These are phyloP conservation scores for Detonula confervacea DNA, from an alignment of 352 stramenopile species.

Conservation along the genomic window DNA sequence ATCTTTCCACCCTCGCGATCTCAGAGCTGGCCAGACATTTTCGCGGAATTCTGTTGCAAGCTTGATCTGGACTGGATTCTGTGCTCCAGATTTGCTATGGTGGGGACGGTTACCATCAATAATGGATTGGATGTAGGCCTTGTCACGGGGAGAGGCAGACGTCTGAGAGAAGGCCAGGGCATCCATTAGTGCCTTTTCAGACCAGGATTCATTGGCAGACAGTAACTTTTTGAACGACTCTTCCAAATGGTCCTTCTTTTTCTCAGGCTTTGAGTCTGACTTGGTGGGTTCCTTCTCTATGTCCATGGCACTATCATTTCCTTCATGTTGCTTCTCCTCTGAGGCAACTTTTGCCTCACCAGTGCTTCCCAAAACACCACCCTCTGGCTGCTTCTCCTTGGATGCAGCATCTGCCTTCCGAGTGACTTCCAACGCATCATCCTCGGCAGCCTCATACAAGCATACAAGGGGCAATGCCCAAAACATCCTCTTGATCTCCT, in stretches of 20 bases:
- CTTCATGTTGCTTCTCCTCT: too few species aligned
- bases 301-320: constrained; percentile 13
- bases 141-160: constrained; percentile 32
- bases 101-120: constrained; percentile 44
- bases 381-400: constrained; percentile 51
- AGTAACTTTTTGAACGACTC: constrained; percentile 55
- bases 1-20: constrained; percentile 79
- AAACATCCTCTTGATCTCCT: constrained; percentile 76
- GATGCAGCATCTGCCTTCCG: constrained; percentile 50
- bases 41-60: constrained; percentile 46
- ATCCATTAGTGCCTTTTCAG: constrained; percentile 36
- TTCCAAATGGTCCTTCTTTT: constrained; percentile 39
- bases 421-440: constrained; percentile 51
- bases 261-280: constrained; percentile 9
- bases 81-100: constrained; percentile 15
- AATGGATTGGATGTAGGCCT: constrained; percentile 44
- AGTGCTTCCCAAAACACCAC: constrained; percentile 38
- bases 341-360: too few species aligned
- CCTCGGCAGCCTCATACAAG: constrained; percentile 68
- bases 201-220: constrained; percentile 51
- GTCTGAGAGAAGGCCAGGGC: constrained; percentile 47
- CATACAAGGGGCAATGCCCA: constrained; percentile 71
- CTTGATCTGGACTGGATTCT: constrained; percentile 42
- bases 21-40: constrained; percentile 73
- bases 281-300: constrained; percentile 19